A percentile compares a stretch with the other conserved stretches of the same genome.
Conservation (phyloP, 805 yeast genomes). For the Metschnikowia cerradonensis region DNA sequence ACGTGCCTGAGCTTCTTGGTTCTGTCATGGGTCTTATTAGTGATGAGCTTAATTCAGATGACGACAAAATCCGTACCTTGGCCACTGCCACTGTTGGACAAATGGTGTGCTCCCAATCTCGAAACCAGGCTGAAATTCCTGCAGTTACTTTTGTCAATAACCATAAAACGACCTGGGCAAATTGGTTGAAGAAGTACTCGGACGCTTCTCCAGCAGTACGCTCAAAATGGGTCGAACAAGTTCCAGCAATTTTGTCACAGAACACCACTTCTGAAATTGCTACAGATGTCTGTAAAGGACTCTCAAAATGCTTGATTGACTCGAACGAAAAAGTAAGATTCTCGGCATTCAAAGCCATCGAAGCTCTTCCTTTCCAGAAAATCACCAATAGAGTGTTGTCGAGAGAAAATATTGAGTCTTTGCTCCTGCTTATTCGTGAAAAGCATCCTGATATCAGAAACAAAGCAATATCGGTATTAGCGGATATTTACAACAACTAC, state of each 20-base stretch:
- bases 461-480: slow-evolving; percentile 50
- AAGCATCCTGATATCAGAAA: slow-evolving; percentile 62
- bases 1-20: slow-evolving; percentile 67
- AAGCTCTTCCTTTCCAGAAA: slow-evolving; percentile 41
- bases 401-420: slow-evolving; percentile 45
- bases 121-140: slow-evolving; percentile 31
- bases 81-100: slow-evolving; percentile 74
- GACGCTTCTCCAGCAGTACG: slow-evolving; percentile 68
- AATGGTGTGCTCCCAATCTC: slow-evolving; percentile 42
- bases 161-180: slow-evolving; percentile 58
- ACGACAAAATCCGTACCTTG: slow-evolving; percentile 53
- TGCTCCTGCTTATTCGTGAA: slow-evolving; percentile 68
- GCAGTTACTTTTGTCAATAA: slow-evolving; percentile 53
- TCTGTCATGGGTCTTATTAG: slow-evolving; percentile 76
- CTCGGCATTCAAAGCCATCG: slow-evolving; percentile 51
- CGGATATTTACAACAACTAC: slow-evolving; percentile 52
- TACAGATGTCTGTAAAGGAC: slow-evolving; percentile 39
- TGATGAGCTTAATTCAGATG: slow-evolving; percentile 74
- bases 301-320: slow-evolving; percentile 69
- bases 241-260: slow-evolving; percentile 42
- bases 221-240: slow-evolving; percentile 61
- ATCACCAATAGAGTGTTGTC: slow-evolving; percentile 48
- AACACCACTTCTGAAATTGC: slow-evolving; percentile 49
- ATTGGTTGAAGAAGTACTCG: slow-evolving; percentile 71
- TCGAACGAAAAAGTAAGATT: slow-evolving; percentile 69